Base-by-base conservation (phyloP, 2,329 filamentous ascomycete species). In the Penicillium frequentans region DNA sequence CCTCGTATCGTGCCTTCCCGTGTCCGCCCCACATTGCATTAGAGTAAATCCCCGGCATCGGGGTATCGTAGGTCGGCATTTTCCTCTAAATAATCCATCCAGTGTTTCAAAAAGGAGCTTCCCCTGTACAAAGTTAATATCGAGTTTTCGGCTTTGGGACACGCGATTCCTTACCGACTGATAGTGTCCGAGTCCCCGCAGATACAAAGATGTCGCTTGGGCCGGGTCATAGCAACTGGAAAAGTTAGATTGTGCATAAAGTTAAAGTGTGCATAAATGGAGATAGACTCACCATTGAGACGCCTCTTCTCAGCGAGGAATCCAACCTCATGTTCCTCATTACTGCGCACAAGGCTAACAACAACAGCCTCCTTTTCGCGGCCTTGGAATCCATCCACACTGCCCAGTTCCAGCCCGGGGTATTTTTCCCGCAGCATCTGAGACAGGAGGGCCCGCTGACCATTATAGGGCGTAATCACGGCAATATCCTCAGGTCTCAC, bases 101-200 rank as follows among this genome's bases (percentile, higher is more conserved):
- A 98, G 60, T 82, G 82, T 75, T 91, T 92, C 60, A 98, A 81
- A 71, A 96, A 98, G 57, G 81, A 82, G 74, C 90, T 92, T 24
- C 93, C 93, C 75, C 91, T 96, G 67, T 64, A 43, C 55, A 46
- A 5, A 6, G n/a, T 47, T 27, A 21, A 16, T 13, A 23, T 27
- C 29, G 19, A 14, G 16, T 24, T 11, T 29, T 26, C 26, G 39
- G n/a, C 42, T 26, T 49, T 58, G 46, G 14, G 31, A 62, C 44
- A 54, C 47, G 14, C 24, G 43, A 43, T 29, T 21, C 86, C 90
- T 84, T 81, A 96, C 90, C 84, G 87, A 75, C 88, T 87, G 54
- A 96, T 90, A 3, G 93, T 98, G 73, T 97, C 95, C 57, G 91
- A 95, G 74, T 99, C 95, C 45, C 93, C 95, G 68, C 97, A 89